These are phyloP conservation scores for Chenopodium berlandieri DNA, from an alignment of 148 eudicot genomes.

Conservation along the genomic window DNA sequence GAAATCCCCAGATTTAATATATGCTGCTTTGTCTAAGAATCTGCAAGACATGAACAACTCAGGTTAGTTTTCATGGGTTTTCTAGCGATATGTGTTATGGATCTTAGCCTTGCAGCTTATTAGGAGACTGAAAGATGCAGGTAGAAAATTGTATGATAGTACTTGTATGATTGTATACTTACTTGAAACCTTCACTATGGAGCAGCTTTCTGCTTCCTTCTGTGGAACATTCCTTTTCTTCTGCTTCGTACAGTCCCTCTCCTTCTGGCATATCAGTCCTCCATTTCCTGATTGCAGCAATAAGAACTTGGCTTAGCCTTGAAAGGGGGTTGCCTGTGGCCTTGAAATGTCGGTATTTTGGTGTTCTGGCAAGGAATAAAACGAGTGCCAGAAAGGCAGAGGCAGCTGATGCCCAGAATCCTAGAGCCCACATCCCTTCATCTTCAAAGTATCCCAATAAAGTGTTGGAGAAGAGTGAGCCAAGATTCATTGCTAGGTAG, in stretches of 20 bases:
- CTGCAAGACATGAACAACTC: slow-evolving; percentile 36
- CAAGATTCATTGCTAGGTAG: slow-evolving; percentile 81
- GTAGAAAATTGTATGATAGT: neutral
- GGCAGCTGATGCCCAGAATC: slow-evolving; percentile 74
- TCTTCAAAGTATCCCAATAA: slow-evolving; percentile 72
- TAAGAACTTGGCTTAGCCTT: slow-evolving; percentile 72
- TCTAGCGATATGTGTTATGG: neutral
- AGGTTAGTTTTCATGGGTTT: slow-evolving; percentile 8
- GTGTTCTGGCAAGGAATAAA: slow-evolving; percentile 66
- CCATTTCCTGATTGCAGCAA: slow-evolving; percentile 69
- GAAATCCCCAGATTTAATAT: slow-evolving; percentile 45
- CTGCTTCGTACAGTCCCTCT: slow-evolving; percentile 41
- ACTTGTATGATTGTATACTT: slow-evolving; percentile 22
- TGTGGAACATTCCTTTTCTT: slow-evolving; percentile 37
- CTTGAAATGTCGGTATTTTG: slow-evolving; percentile 69
- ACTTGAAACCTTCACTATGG: slow-evolving; percentile 77
- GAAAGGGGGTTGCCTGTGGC: slow-evolving; percentile 81
- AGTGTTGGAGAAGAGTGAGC: slow-evolving; percentile 79
- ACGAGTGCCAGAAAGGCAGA: slow-evolving; percentile 69
- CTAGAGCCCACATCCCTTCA: slow-evolving; percentile 80
- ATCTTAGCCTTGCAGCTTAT: neutral
- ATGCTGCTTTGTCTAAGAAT: slow-evolving; percentile 77
- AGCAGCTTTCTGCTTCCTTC: slow-evolving; percentile 52
- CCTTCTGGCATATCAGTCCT: slow-evolving; percentile 36
- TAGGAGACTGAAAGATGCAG: neutral